Percentiles rank a stretch among this genome's conserved stretches.
phyloP scores from a whole-genome alignment of 805 yeast genomes.

The Candida bentonensis region DNA sequence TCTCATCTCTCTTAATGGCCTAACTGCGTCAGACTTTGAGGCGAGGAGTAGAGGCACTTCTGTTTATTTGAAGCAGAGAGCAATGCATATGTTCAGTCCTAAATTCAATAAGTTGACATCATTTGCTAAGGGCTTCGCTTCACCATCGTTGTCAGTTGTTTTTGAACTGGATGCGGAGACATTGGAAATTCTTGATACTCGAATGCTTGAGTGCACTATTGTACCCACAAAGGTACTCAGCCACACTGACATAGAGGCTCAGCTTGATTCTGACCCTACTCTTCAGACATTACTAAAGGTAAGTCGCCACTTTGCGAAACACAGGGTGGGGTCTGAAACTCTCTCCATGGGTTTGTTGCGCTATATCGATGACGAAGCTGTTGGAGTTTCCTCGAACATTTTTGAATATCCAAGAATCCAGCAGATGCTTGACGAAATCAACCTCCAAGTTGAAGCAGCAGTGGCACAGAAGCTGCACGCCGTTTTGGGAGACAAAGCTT shows the following conservation, averaged over 20 bases:
- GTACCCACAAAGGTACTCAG: slow-evolving; percentile 45
- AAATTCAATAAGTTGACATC: slow-evolving; percentile 42
- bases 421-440: slow-evolving; percentile 57
- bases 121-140: slow-evolving; percentile 43
- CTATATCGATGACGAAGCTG: slow-evolving; percentile 75
- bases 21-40: slow-evolving; percentile 70
- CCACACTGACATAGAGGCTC: slow-evolving; percentile 25
- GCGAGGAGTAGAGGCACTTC: slow-evolving; percentile 83
- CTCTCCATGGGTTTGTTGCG: slow-evolving; percentile 40
- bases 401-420: slow-evolving; percentile 46
- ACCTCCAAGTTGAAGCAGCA: slow-evolving; percentile 67
- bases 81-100: slow-evolving; percentile 53
- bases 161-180: slow-evolving; percentile 64
- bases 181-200: slow-evolving; percentile 59
- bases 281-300: slow-evolving; percentile 3
- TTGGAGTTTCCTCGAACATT: slow-evolving; percentile 55
- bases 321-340: neutral
- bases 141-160: slow-evolving; percentile 62
- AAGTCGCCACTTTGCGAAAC: slow-evolving; percentile 4
- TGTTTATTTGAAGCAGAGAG: slow-evolving; percentile 71
- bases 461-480: slow-evolving; percentile 72
- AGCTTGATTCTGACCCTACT: neutral
- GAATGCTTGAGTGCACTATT: slow-evolving; percentile 61
- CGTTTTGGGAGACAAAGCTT: slow-evolving; percentile 63
- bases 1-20: slow-evolving; percentile 42